Percentiles rank a stretch among this genome's conserved stretches.
Evolutionary conservation across 768 basidiomycete species (phyloP).

Genomic region (Naganishia onofrii): DNA sequence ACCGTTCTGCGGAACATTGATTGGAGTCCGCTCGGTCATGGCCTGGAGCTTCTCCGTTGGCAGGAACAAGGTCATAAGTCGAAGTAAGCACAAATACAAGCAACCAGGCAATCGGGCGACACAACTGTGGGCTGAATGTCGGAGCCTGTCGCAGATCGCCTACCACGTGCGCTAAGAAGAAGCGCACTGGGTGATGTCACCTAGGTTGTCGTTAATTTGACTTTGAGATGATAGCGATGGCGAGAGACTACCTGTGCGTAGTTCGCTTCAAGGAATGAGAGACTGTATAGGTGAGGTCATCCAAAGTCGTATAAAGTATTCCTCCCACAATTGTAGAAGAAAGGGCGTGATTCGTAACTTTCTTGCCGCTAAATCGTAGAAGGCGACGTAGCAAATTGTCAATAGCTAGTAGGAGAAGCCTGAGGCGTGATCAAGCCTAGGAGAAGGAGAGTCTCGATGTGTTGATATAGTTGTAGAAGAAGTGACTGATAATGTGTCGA

Average conservation of each 20-base stretch:
- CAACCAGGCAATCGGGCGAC: not conserved
- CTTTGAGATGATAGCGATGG: not conserved
- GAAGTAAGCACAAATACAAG: not conserved
- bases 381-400: not conserved
- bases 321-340: not conserved
- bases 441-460: too few relatives aligned
- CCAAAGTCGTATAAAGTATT: not conserved
- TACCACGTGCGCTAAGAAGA: constrained; percentile 16
- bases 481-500: too few relatives aligned
- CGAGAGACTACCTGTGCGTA: not conserved
- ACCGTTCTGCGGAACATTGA: constrained; percentile 24
- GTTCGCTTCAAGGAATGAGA: not conserved
- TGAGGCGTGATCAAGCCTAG: too few relatives aligned
- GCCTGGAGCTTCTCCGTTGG: constrained; percentile 8
- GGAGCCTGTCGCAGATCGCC: not conserved
- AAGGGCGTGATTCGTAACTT: not conserved
- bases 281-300: not conserved
- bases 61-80: not conserved
- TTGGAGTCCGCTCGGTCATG: constrained; percentile 22
- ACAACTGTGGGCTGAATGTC: not conserved
- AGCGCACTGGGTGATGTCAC: constrained; percentile 15
- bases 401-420: not conserved
- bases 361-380: not conserved
- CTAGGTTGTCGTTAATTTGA: too few relatives aligned
- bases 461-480: too few relatives aligned